phyloP scores from a whole-genome alignment of 2,329 filamentous ascomycete species.

The Zymoseptoria brevis region DNA sequence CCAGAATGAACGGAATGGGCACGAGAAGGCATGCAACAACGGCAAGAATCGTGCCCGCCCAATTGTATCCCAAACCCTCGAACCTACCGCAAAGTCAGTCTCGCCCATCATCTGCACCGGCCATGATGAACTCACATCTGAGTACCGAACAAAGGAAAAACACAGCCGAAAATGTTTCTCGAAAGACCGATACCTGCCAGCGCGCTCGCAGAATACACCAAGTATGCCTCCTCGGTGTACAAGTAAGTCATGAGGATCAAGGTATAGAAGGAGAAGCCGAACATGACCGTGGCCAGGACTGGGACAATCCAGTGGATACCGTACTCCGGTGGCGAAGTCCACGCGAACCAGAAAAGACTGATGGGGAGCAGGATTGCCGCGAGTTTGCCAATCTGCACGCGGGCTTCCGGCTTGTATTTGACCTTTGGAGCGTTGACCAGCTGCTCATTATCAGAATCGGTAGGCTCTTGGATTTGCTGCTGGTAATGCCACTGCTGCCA shows the following conservation, averaged over 20 bases:
- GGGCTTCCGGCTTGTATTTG: conserved; percentile 35
- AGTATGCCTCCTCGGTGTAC: conserved; percentile 44
- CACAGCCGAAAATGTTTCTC: conserved; percentile 32
- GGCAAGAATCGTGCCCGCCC: conserved; percentile 34
- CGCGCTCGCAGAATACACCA: conserved; percentile 36
- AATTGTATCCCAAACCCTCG: conserved; percentile 31
- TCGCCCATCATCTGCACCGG: neutral
- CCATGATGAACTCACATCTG: conserved; percentile 18
- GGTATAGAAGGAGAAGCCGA: conserved; percentile 45
- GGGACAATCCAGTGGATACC: conserved; percentile 33
- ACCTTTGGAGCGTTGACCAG: conserved; percentile 33
- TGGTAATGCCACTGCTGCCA: conserved; percentile 41
- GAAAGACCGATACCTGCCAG: conserved; percentile 35
- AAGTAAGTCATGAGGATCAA: conserved; percentile 45
- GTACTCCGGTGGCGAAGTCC: conserved; percentile 29
- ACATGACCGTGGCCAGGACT: conserved; percentile 42
- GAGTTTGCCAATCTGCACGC: conserved; percentile 38
- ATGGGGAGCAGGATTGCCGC: conserved; percentile 35
- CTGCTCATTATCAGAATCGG: conserved; percentile 14
- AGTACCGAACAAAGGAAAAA: conserved; percentile 34
- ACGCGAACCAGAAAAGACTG: conserved; percentile 36
- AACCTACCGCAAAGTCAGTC: conserved; percentile 18
- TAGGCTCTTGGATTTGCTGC: conserved; percentile 21
- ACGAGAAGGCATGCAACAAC: conserved; percentile 26
- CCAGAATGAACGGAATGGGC: conserved; percentile 24